A percentile compares a stretch with the other conserved stretches of the same genome.
Conservation (phyloP, 108 stramenopile genomes). For the Skeletonema grethae region DNA sequence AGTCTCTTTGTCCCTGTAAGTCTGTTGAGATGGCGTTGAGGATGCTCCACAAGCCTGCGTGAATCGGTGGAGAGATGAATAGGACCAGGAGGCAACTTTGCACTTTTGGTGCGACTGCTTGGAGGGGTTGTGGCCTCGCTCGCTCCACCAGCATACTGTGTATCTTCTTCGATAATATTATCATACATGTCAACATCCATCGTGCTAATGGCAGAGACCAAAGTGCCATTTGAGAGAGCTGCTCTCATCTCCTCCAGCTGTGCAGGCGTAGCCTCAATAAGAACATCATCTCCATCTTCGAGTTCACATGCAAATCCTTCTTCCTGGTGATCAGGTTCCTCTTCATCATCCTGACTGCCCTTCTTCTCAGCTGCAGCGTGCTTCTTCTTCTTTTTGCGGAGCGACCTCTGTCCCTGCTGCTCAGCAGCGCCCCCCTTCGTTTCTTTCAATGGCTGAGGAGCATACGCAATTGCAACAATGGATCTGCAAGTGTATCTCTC, state of each 20-base stretch:
- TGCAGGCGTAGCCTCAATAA: conserved; percentile 23
- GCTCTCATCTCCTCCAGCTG: conserved; percentile 20
- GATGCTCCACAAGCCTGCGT: no score
- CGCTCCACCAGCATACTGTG: no score
- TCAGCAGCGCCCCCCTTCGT: no score
- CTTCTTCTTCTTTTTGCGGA: no score
- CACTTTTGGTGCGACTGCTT: no score
- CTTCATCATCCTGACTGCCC: background rate
- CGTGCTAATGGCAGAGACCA: conserved; percentile 22
- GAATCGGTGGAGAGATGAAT: background rate
- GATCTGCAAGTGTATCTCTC: no score
- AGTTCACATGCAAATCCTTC: conserved; percentile 38
- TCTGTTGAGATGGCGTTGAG: background rate
- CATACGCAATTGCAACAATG: no score
- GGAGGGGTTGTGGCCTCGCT: no score
- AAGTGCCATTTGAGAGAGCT: conserved; percentile 23
- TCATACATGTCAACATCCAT: conserved; percentile 18
- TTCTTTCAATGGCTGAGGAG: no score
- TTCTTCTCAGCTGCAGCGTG: no score
- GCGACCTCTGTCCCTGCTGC: no score
- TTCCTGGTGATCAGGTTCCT: background rate
- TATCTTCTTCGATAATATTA: background rate
- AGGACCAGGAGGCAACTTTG: background rate
- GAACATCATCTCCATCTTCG: conserved; percentile 1
- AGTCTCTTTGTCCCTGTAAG: conserved; percentile 26